Base-by-base conservation (phyloP, 306 rosid genomes). In the Corylus avellana region DNA sequence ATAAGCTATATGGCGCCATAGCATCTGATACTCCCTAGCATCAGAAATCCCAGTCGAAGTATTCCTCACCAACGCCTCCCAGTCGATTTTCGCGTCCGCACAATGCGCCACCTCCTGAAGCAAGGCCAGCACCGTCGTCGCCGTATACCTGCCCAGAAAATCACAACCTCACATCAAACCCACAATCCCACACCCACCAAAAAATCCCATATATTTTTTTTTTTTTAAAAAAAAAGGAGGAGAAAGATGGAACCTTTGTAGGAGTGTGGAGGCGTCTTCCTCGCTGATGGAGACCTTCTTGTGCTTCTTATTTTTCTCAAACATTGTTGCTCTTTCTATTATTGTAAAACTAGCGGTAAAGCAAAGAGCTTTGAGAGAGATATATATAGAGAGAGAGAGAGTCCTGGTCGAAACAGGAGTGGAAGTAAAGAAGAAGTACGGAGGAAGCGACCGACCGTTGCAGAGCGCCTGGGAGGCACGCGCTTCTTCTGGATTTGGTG, bases 1-100 rank as follows among this genome's bases (percentile, higher is more conserved):
- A 79, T 96, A 96, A 1, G 99, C 98, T 74, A 96, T 54, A 89
- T 93, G 96, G 44, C 92, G 98, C 99, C 99, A 96, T 5, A 96
- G 73, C 98, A 96, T 88, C 82, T 91, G 99, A 81, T 86, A 91
- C 79, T 96, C 99, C 66, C 92, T 81, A 17, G 97, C 92, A 88
- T 75, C 88, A 18, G 93, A 86, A 79, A 96, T 96, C 39, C 97
- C 98, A 71, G 98, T 90, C 0, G 94, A 75, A 17, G 92, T 90
- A 49, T 82, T 89, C 80, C 85, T 89, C 11, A 89, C 93, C 84
- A 96, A 73, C 51, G 79, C 89, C 70, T 88, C 86, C 98, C 98
- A 96, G 82, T 93, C 94, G 53, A 93, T 89, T 78, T 90, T 91
- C 49, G 22, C 14, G 1, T 82, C 78, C 47, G 91, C 25, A 59